Percentiles rank a stretch among this genome's conserved stretches.
phyloP scores from a whole-genome alignment of 768 basidiomycete genomes.

The Amanita fuliginea region DNA sequence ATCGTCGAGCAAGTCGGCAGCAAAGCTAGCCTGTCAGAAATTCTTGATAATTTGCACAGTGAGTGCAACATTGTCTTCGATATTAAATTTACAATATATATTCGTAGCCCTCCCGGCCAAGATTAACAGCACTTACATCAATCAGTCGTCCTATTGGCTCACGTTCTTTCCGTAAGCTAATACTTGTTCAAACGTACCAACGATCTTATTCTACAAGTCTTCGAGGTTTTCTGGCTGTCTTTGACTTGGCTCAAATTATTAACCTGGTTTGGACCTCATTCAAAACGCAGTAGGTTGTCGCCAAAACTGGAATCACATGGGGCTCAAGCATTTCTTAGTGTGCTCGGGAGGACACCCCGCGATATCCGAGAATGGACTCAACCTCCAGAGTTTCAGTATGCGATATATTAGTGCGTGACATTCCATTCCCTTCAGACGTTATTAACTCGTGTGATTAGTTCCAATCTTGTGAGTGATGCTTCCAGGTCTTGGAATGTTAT shows the following conservation, averaged over 20 bases:
- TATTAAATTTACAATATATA: not conserved
- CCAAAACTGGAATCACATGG: not conserved
- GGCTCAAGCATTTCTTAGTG: constrained; percentile 22
- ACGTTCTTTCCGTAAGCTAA: constrained; percentile 83
- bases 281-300: constrained; percentile 55
- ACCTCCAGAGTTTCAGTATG: constrained; percentile 82
- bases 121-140: constrained; percentile 84
- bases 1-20: constrained; percentile 31
- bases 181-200: not conserved
- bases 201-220: constrained; percentile 20
- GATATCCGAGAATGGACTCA: constrained; percentile 87
- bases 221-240: constrained; percentile 89
- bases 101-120: constrained; percentile 47
- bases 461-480: constrained; percentile 39
- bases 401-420: constrained; percentile 64
- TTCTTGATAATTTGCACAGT: constrained; percentile 36
- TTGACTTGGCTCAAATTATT: constrained; percentile 92
- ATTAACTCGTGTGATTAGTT: constrained; percentile 20
- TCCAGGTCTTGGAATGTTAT: not conserved
- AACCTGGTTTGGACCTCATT: constrained; percentile 82
- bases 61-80: constrained; percentile 12
- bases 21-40: constrained; percentile 34
- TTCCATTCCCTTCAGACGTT: not conserved
- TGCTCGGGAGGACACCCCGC: constrained; percentile 82
- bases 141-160: constrained; percentile 87